These are phyloP conservation scores for Stropharia rugosoannulata DNA, from an alignment of 768 basidiomycete genomes.

Conservation along the genomic window DNA sequence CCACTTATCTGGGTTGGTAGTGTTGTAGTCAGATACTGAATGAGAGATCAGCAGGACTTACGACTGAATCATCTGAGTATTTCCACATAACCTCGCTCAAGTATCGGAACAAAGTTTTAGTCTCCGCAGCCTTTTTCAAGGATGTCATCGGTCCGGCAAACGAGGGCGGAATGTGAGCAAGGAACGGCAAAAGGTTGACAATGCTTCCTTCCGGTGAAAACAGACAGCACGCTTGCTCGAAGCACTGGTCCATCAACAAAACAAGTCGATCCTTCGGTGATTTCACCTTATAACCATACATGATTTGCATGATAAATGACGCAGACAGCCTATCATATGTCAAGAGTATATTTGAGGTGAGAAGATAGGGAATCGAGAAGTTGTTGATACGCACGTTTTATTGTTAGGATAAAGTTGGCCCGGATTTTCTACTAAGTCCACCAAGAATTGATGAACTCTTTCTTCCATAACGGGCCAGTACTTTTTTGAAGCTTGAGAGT, in stretches of 20 bases:
- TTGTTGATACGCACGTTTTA: constrained; percentile 11
- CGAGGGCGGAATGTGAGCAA: constrained; percentile 13
- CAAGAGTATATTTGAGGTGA: too few relatives aligned
- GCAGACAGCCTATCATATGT: constrained; percentile 12
- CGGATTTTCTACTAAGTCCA: constrained; percentile 18
- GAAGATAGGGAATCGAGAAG: background rate
- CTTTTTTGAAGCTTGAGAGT: constrained; percentile 20
- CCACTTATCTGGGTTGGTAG: background rate
- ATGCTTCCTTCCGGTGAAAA: constrained; percentile 2
- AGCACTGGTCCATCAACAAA: background rate
- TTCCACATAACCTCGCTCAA: constrained; percentile 4
- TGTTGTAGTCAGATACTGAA: background rate
- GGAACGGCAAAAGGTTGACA: constrained; percentile 12
- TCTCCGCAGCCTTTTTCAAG: constrained; percentile 2
- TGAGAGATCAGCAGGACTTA: background rate
- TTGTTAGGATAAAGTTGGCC: constrained; percentile 10
- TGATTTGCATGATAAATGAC: constrained; percentile 11
- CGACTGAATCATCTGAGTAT: constrained; percentile 3
- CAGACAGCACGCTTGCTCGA: constrained; percentile 1
- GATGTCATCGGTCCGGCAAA: constrained; percentile 11
- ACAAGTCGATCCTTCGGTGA: constrained; percentile 14
- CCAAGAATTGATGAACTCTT: constrained; percentile 28
- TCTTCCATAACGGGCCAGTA: constrained; percentile 26
- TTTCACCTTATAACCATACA: constrained; percentile 17
- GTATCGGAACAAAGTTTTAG: background rate